Conservation (phyloP, 306 rosid species). For the Parietaria judaica region DNA sequence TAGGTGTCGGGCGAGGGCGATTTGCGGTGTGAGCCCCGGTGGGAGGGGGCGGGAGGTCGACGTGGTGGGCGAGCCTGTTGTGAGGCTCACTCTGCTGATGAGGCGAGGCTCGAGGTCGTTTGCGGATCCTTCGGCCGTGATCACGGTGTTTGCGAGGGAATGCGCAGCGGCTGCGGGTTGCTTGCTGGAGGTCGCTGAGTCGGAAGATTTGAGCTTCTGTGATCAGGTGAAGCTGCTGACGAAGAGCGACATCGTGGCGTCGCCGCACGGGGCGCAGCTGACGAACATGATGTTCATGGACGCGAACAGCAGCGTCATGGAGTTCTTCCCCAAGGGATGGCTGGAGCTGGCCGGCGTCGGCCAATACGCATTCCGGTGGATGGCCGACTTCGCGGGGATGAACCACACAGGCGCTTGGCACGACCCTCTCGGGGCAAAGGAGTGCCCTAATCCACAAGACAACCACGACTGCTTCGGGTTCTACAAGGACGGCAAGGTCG, state of each 20-base stretch:
- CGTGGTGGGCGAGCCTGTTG: constrained; percentile 19
- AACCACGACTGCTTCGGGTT: constrained; percentile 14
- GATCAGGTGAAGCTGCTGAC: constrained; percentile 32
- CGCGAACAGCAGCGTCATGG: constrained; percentile 27
- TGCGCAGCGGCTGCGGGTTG: constrained; percentile 21
- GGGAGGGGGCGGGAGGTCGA: constrained; percentile 19
- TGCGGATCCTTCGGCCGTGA: constrained; percentile 22
- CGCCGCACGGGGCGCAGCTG: constrained; percentile 31
- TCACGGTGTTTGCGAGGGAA: constrained; percentile 18
- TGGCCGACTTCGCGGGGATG: constrained; percentile 28
- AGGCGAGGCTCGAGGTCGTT: constrained; percentile 28
- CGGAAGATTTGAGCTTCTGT: constrained; percentile 25
- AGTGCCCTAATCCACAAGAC: constrained; percentile 16
- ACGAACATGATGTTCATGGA: constrained; percentile 31
- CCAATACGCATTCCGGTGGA: constrained; percentile 25
- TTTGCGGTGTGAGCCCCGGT: constrained; percentile 15
- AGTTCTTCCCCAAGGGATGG: constrained; percentile 33
- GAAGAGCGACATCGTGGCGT: constrained; percentile 24
- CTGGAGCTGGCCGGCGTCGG: constrained; percentile 28
- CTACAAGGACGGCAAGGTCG: constrained; percentile 21
- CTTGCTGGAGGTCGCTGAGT: constrained; percentile 23
- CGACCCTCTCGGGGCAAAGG: constrained; percentile 4
- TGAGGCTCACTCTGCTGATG: constrained; percentile 27
- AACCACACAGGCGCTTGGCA: constrained; percentile 24
- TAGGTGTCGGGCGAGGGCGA: constrained; percentile 26